Evolutionary conservation across 495 filamentous ascomycete species (phyloP), one percentile per base, ranked within the genome.

Genomic region (Recurvomyces mirabilis): DNA sequence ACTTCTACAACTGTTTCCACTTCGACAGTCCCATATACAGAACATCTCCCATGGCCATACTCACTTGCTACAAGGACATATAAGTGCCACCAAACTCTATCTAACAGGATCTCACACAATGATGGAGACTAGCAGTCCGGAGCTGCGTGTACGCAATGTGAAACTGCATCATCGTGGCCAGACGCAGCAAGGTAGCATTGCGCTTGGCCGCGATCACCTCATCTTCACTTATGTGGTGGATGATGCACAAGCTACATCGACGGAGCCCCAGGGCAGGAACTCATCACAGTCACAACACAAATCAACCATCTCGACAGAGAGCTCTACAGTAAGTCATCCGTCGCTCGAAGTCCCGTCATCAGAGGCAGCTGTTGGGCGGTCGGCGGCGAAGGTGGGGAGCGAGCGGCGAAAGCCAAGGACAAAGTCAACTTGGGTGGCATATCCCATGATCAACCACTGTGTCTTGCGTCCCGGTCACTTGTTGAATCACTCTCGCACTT

Each of bases 371-470:
- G 15, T 10, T 12, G 33, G 11, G 9, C 9, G 9, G 17, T 36
- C 33, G 33, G 17, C 33, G 39, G 20, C 39, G 17, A 42, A 14
- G 6, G 5, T 31, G 28, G 23, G 6, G 15, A 30, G 39, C 15
- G 25, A 14, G 6, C 7, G 33, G 6, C 33, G 39, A 18, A 48
- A 49, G 31, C 15, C 33, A 5, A 21, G 25, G 20, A 31, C 77
- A n/a, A 78, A 75, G 59, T 82, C 93, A 59, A 71, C 82, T 40
- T 95, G 88, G 84, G 82, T 98, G 41, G 85, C 89, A 13, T 98
- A 93, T 59, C 88, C 87, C 22, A 84, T 95, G 55, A 87, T 96
- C 57, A 71, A 76, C 9, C 75, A 75, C 50, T 87, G 83, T 57
- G 77, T 72, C 15, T 71, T 85, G 33, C 71, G 82, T 38, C 47